Base-by-base conservation (phyloP, 768 basidiomycete genomes). In the Mycena crocata region DNA sequence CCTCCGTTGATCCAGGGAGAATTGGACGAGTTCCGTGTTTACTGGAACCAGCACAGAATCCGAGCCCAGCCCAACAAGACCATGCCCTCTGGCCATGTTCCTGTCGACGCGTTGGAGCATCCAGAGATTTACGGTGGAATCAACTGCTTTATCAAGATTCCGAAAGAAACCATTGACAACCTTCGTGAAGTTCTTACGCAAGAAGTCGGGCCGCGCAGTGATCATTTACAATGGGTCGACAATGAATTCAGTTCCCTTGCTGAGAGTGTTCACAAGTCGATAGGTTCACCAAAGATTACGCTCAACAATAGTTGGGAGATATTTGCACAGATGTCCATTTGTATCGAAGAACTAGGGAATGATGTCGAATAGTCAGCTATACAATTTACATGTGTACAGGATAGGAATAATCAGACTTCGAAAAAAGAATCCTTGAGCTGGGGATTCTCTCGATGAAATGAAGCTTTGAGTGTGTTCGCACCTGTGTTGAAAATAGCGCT, bases 21-120 rank as follows among this genome's bases (percentile, higher is more conserved):
- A 31, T 71, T 79, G 0, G 71, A 79, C 42, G 57, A 70, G 4
- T 80, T 79, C 59, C 42, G 55, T 9, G 48, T 23, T 13, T 79
- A 70, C 31, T 80, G 77, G 78, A 81, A 81, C 66, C 59, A 73
- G 15, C 78, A 77, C 48, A 31, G 26, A 9, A 64, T 79, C 39
- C 69, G 74, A 21, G 31, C 15, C 23, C 78, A 79, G 42, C 3
- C 35, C 1, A 52, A 70, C 1, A 77, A 78, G 57, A 26, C 39
- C 13, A 72, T 78, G 72, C 76, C 76, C 7, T 80, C 78, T 23
- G 75, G 74, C 14, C 75, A 74, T 67, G 66, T 76, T 15, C 76
- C 76, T 7, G 37, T 28, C 37, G 71, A 73, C 60, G 74, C 70
- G 17, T 35, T 68, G n/a, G 46, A 60, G 15, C 65, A 75, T 59